Evolutionary conservation across 106 monocot species (phyloP), one percentile per base, ranked within the genome.

Genomic region (Iris macrosiphon): DNA sequence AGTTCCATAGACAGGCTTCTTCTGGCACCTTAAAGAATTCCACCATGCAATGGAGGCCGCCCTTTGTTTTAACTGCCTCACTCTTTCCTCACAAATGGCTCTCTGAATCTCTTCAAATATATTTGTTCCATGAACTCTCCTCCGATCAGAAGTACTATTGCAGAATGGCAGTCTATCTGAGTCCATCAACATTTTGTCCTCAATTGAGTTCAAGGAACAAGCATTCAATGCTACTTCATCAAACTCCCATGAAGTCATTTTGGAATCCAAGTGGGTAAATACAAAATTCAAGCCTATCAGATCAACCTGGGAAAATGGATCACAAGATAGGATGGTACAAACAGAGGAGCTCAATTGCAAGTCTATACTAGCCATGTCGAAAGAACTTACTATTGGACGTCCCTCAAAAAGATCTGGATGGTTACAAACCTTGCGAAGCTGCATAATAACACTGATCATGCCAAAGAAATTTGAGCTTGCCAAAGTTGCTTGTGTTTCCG

Each of bases 391-490:
- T 30, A 98, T 98, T 30, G 98, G 87, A 48, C 98, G 77, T 6
- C 98, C 98, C 69, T 98, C 98, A 81, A 98, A 98, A 43, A 98
- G 83, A 79, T 98, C 98, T 30, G 98, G 98, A 87, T 98, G 98
- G 63, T 98, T 98, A 70, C 98, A 98, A 24, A 98, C 98, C 67
- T 98, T 98, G 35, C 98, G 75, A 61, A 98, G 87, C 62, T 98
- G 98, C 98, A 98, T 98, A 57, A 98, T 98, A 49, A 98, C 87
- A 71, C 98, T 87, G 17, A 98, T 98, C 98, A 98, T 98, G 22
- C 87, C 98, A 78, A 98, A 98, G 78, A 78, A 98, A 40, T 87
- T 98, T 51, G 81, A 26, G 73, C 86, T 91, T 7, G 86, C 87
- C 41, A 98, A 66, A 29, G 98, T 98, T 55, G 90, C 83, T 64